These are phyloP conservation scores for Cryphonectria carpinicola DNA, from an alignment of 2,329 filamentous ascomycete species.

Conservation along the genomic window DNA sequence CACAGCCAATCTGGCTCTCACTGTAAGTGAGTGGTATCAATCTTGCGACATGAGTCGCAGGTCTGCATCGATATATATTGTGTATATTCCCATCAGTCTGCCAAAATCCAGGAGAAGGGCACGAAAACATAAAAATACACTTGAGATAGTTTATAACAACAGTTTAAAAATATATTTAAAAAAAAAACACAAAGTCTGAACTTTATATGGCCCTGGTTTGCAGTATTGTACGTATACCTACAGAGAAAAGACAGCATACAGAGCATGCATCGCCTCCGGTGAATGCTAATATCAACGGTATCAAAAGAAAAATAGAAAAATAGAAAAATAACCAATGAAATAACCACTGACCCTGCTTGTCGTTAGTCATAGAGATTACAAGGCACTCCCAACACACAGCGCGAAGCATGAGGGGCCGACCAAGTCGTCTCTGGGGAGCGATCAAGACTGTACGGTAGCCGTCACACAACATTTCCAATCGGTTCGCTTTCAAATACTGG, in stretches of 20 bases:
- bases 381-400: background rate
- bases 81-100: background rate
- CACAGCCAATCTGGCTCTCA: background rate
- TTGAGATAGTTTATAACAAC: too few species aligned
- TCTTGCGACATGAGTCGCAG: background rate
- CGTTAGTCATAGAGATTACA: background rate
- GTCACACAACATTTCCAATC: background rate
- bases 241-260: too few species aligned
- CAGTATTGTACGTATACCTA: background rate
- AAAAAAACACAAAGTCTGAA: too few species aligned
- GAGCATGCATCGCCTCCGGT: background rate
- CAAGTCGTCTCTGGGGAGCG: background rate
- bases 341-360: background rate
- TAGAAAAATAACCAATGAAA: background rate
- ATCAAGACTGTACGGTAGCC: background rate
- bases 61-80: background rate
- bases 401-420: background rate
- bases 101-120: background rate
- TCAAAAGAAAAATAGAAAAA: background rate
- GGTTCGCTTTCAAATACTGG: background rate
- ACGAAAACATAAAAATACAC: background rate
- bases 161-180: too few species aligned
- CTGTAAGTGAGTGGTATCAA: background rate
- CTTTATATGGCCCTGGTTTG: too few species aligned
- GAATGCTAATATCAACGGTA: background rate